phyloP scores from a whole-genome alignment of 2,329 filamentous ascomycete species.

The Elsinoe arachidis region DNA sequence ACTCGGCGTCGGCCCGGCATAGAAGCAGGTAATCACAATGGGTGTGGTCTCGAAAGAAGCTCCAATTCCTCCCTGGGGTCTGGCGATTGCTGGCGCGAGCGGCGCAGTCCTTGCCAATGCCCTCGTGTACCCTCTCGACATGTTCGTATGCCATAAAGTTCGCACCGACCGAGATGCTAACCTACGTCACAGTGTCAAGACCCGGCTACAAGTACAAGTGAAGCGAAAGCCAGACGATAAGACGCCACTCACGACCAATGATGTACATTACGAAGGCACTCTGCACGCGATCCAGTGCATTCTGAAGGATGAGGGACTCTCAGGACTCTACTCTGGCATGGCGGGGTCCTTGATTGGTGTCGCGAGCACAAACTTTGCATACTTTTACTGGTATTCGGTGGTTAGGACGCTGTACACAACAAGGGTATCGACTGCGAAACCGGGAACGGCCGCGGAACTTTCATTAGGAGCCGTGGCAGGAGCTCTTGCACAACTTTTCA shows the following conservation, averaged over 20 bases:
- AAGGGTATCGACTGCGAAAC: conserved; percentile 41
- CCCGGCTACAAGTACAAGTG: conserved; percentile 87
- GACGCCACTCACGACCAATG: conserved; percentile 36
- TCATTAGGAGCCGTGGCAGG: conserved; percentile 78
- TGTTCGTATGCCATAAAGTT: conserved; percentile 51
- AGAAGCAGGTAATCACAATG: conserved; percentile 31
- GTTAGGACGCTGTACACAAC: conserved; percentile 71
- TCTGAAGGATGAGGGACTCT: conserved; percentile 65
- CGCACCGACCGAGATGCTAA: background rate
- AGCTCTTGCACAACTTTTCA: conserved; percentile 87
- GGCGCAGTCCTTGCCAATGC: conserved; percentile 93
- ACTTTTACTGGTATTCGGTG: conserved; percentile 98
- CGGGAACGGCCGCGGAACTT: conserved; percentile 74
- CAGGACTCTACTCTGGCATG: conserved; percentile 83
- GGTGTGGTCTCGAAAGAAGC: conserved; percentile 54
- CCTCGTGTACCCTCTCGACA: conserved; percentile 90
- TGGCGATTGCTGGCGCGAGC: conserved; percentile 82
- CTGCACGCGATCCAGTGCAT: conserved; percentile 86
- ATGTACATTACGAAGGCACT: conserved; percentile 75
- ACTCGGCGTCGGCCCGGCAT: background rate
- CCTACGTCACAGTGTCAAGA: conserved; percentile 67
- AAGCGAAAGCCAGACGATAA: conserved; percentile 46
- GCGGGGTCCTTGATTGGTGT: conserved; percentile 80
- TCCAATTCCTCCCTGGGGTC: conserved; percentile 80
- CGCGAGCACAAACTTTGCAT: conserved; percentile 95